phyloP scores from a whole-genome alignment of 805 yeast species.

The Scheffersomyces amazonensis region DNA sequence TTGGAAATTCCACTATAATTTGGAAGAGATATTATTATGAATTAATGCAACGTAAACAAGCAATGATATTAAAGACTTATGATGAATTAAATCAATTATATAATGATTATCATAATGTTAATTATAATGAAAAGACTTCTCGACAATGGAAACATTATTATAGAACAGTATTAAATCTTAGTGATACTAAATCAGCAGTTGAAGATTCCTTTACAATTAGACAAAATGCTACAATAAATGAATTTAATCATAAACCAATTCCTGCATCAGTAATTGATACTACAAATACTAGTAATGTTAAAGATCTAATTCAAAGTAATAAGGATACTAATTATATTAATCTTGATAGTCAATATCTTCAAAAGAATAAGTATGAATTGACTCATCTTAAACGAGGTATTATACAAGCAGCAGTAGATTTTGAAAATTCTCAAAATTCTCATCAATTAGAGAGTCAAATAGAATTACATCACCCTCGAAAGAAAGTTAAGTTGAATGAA shows the following conservation, averaged over 20 bases:
- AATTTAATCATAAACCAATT: not conserved
- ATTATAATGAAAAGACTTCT: constrained; percentile 8
- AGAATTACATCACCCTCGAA: not conserved
- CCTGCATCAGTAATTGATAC: constrained; percentile 1
- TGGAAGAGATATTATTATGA: constrained; percentile 33
- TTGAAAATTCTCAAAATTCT: not conserved
- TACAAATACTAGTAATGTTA: constrained; percentile 1
- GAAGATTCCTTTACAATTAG: not conserved
- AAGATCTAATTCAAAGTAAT: not conserved
- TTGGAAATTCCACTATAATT: constrained; percentile 22
- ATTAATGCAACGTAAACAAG: constrained; percentile 19
- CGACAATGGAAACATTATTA: constrained; percentile 18
- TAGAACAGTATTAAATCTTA: constrained; percentile 20
- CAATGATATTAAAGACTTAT: constrained; percentile 22
- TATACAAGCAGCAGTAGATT: not conserved
- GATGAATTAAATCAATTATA: constrained; percentile 25
- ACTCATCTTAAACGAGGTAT: constrained; percentile 13
- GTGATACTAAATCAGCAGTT: constrained; percentile 8
- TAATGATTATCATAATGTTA: constrained; percentile 25
- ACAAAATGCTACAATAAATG: not conserved
- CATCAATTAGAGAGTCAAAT: not conserved
- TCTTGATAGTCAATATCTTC: constrained; percentile 17
- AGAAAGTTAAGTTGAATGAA: constrained; percentile 9
- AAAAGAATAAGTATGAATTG: constrained; percentile 29
- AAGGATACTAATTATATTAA: constrained; percentile 20